Percentiles rank a stretch among this genome's conserved stretches.
These are phyloP conservation scores for Pichia sp. DNA, from an alignment of 1,139 yeast genomes.

Conservation along the genomic window DNA sequence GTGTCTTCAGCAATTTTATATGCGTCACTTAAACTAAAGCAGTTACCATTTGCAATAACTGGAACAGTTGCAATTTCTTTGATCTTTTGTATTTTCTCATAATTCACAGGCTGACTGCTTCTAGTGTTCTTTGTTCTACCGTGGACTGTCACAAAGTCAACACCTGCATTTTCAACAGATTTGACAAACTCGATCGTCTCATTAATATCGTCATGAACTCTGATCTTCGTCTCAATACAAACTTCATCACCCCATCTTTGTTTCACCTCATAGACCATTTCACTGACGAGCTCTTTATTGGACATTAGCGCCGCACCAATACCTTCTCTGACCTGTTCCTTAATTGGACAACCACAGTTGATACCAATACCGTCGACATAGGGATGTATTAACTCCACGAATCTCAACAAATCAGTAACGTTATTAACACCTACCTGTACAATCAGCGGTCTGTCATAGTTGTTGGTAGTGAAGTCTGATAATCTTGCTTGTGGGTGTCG, in stretches of 20 bases:
- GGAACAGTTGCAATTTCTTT: constrained; percentile 61
- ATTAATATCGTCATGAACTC: constrained; percentile 69
- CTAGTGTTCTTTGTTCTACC: constrained; percentile 85
- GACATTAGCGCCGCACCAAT: constrained; percentile 94
- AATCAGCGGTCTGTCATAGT: constrained; percentile 58
- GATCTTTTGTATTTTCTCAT: constrained; percentile 69
- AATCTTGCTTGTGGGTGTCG: constrained; percentile 73
- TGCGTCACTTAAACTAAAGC: constrained; percentile 62
- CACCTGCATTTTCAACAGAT: constrained; percentile 77
- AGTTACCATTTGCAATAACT: constrained; percentile 94
- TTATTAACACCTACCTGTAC: constrained; percentile 92
- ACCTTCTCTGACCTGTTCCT: constrained; percentile 91
- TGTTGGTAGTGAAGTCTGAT: constrained; percentile 79
- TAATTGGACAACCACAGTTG: constrained; percentile 96
- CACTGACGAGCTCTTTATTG: constrained; percentile 70
- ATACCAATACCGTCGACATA: constrained; percentile 90
- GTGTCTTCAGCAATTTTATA: constrained; percentile 52
- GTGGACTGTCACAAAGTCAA: constrained; percentile 89
- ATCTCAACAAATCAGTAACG: constrained; percentile 71
- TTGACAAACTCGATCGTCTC: constrained; percentile 70
- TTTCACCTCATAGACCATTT: constrained; percentile 81
- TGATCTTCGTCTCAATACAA: constrained; percentile 81
- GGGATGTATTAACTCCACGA: constrained; percentile 84
- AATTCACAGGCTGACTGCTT: constrained; percentile 73
- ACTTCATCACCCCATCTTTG: constrained; percentile 58